Percentiles rank a stretch among this genome's conserved stretches.
Conservation (phyloP, 495 filamentous ascomycete species). For the Niebla homalea region DNA sequence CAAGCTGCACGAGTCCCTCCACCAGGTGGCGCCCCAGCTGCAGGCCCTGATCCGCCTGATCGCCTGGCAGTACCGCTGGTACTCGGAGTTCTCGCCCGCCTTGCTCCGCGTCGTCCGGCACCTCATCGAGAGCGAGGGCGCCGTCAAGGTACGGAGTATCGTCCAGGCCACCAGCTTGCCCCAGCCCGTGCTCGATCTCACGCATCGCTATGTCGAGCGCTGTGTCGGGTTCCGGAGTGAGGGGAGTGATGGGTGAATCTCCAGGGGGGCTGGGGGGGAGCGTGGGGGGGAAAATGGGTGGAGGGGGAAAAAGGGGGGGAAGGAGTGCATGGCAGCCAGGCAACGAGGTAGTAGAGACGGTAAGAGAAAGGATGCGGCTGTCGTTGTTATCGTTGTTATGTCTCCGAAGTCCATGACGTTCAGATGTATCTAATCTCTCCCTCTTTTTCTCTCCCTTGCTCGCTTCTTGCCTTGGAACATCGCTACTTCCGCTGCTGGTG, state of each 20-base stretch:
- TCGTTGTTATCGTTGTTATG: too few relatives aligned
- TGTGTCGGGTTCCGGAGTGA: slow-evolving; percentile 91
- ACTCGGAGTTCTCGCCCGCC: slow-evolving; percentile 92
- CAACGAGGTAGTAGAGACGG: too few relatives aligned
- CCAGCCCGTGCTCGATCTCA: slow-evolving; percentile 84
- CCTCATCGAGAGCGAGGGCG: slow-evolving; percentile 93
- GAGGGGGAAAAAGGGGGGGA: too few relatives aligned
- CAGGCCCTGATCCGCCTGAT: slow-evolving; percentile 74
- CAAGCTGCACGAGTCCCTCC: slow-evolving; percentile 53
- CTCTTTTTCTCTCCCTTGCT: too few relatives aligned
- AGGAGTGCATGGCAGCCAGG: too few relatives aligned
- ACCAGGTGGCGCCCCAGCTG: slow-evolving; percentile 29
- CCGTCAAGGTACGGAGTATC: slow-evolving; percentile 92
- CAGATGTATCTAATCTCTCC: too few relatives aligned
- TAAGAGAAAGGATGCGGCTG: too few relatives aligned
- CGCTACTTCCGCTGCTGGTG: too few relatives aligned
- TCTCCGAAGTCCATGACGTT: too few relatives aligned
- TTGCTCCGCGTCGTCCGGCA: slow-evolving; percentile 75
- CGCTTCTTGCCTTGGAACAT: too few relatives aligned
- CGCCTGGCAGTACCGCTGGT: slow-evolving; percentile 98
- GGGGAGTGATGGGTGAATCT: slow-evolving; percentile 67
- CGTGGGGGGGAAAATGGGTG: too few relatives aligned
- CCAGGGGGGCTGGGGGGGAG: too few relatives aligned
- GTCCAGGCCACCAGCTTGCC: slow-evolving; percentile 90
- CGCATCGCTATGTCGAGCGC: slow-evolving; percentile 87